Percentiles rank a stretch among this genome's conserved stretches.
These are phyloP conservation scores for Colletotrichum noveboracense DNA, from an alignment of 2,329 filamentous ascomycete species.

Conservation along the genomic window DNA sequence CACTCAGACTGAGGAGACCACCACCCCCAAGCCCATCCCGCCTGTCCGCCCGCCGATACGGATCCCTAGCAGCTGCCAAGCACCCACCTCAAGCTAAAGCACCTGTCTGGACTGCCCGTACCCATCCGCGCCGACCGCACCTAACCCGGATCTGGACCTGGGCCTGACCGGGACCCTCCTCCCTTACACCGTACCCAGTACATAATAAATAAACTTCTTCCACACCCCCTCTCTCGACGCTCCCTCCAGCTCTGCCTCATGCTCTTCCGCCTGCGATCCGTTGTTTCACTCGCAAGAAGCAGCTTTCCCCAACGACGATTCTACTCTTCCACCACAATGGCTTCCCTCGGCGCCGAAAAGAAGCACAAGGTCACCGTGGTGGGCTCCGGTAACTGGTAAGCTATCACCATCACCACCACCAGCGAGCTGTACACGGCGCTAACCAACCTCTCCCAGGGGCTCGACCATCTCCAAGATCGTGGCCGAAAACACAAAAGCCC, in stretches of 20 bases:
- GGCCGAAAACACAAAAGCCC: conserved; percentile 83
- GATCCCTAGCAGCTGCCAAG: background rate
- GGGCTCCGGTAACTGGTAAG: conserved; percentile 94
- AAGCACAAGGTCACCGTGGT: conserved; percentile 94
- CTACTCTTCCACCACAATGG: conserved; percentile 25
- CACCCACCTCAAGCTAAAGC: background rate
- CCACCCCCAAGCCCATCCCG: background rate
- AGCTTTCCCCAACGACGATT: conserved; percentile 8
- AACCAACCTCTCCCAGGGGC: conserved; percentile 64
- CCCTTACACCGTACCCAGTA: conserved; percentile 7
- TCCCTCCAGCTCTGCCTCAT: conserved; percentile 7
- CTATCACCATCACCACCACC: background rate
- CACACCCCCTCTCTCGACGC: background rate
- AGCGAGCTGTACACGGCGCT: rapidly evolving
- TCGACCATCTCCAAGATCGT: conserved; percentile 97
- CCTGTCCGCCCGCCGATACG: background rate
- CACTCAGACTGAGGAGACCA: background rate
- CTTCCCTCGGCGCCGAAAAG: conserved; percentile 57
- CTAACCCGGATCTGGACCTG: background rate
- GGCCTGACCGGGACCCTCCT: background rate
- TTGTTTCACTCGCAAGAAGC: conserved; percentile 15
- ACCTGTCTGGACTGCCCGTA: background rate
- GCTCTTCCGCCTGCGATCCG: conserved; percentile 20
- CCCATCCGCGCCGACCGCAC: background rate
- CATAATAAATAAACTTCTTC: conserved; percentile 9